These are phyloP conservation scores for Durusdinium trenchii DNA, from an alignment of 73 alveolate genomes.

Conservation along the genomic window DNA sequence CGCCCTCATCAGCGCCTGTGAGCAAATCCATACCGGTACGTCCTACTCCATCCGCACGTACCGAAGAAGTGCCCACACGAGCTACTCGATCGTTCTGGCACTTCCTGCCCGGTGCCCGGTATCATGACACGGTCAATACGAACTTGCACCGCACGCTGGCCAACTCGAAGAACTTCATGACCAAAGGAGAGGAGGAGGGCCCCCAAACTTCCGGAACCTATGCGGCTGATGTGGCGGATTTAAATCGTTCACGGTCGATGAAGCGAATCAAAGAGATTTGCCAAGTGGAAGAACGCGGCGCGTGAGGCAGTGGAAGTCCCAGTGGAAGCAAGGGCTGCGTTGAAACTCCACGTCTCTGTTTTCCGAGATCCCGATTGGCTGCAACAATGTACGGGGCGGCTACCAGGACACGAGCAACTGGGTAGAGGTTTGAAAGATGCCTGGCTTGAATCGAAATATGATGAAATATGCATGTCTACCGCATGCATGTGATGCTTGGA, in stretches of 20 bases:
- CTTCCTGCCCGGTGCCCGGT: neutral
- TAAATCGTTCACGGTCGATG: constrained; percentile 41
- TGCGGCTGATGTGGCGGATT: constrained; percentile 39
- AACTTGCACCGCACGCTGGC: constrained; percentile 31
- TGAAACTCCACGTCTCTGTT: neutral
- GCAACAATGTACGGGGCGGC: neutral
- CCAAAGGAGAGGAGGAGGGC: constrained; percentile 3
- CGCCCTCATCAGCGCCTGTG: too few species aligned
- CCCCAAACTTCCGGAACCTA: neutral
- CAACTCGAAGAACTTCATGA: neutral
- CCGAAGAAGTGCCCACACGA: too few species aligned
- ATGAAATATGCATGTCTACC: too few species aligned
- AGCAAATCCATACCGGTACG: too few species aligned
- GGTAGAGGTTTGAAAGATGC: too few species aligned
- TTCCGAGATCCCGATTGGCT: neutral
- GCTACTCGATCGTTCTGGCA: constrained; percentile 18
- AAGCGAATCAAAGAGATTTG: constrained; percentile 47
- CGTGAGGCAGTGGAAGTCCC: too few species aligned
- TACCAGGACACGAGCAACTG: neutral
- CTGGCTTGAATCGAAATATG: too few species aligned
- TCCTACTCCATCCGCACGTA: too few species aligned
- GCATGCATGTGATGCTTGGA: too few species aligned
- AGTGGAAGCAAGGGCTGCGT: constrained; percentile 70
- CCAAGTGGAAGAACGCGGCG: neutral
- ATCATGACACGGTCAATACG: constrained; percentile 39